Evolutionary conservation across 495 filamentous ascomycete genomes (phyloP), one percentile per base, ranked within the genome.

Genomic region (Lasiosphaeria hispida): DNA sequence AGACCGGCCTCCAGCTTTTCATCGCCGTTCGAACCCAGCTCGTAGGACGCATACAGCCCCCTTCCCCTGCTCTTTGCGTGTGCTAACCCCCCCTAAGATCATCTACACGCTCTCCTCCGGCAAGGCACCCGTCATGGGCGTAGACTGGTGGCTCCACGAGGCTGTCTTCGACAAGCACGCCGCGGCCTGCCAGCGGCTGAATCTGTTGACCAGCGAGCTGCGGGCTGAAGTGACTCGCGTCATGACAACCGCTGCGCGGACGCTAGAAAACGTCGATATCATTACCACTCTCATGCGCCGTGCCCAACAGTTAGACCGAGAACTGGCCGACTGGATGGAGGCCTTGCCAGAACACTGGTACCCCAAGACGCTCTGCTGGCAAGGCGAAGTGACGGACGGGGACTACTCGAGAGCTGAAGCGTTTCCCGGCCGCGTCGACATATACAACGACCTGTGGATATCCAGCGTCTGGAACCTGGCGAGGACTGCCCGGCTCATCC

Each of bases 131-230:
- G 43, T 61, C n/a, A 74, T 79, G 69, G 77, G 77, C 11, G 48
- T 63, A 0, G 77, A 80, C n/a, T 82, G 77, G 78, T 83, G 80
- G 80, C 56, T 79, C 8, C 51, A 67, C 48, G 76, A 76, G 42
- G 69, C 70, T 7, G 65, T 73, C 15, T 60, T 68, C 54, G 73
- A 80, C 58, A 57, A 69, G 33, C 65, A 61, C n/a, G 79, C 73
- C 6, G 54, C 70, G 0, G 58, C 65, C 15, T 75, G 71, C 55
- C 74, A 78, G 49, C 67, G 69, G 8, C 63, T 83, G 3, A 74
- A 70, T 62, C 75, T 83, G 40, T 61, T 68, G 23, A 64, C 79
- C 6, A 68, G 74, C 30, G 75, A 80, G 62, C 63, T 82, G 7
- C 73, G 79, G 4, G 72, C 73, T 30, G 75, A 81, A 34, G 69